These are phyloP conservation scores for Dipteronia dyeriana DNA, from an alignment of 345 rosid genomes.

Conservation along the genomic window DNA sequence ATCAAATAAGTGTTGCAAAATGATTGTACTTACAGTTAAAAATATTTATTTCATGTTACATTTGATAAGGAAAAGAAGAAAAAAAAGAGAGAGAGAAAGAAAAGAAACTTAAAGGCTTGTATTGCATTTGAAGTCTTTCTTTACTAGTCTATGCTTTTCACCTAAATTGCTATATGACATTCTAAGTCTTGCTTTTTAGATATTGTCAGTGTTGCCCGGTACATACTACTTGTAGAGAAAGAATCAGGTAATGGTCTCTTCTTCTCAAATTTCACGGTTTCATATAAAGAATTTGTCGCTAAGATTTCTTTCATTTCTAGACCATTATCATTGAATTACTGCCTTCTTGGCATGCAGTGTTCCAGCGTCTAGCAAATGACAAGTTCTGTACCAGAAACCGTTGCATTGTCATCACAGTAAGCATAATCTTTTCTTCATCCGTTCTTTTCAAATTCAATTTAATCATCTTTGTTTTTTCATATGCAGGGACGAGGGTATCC, in stretches of 20 bases:
- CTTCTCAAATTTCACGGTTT: constrained; percentile 5
- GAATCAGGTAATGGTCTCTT: constrained; percentile 62
- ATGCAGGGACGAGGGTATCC: constrained; percentile 93
- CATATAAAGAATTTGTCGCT: constrained; percentile 10
- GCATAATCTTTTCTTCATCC: constrained; percentile 18
- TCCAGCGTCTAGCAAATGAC: constrained; percentile 92
- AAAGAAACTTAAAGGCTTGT: too few species aligned
- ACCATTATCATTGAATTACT: constrained; percentile 12
- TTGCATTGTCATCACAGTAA: constrained; percentile 84
- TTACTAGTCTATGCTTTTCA: neutral
- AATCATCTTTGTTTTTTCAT: constrained; percentile 17
- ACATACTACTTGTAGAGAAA: constrained; percentile 90
- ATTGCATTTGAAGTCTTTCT: too few species aligned
- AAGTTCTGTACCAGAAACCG: constrained; percentile 69
- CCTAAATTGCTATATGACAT: neutral
- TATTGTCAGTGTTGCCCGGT: constrained; percentile 66
- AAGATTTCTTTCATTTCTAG: constrained; percentile 10
- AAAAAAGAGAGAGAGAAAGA: neutral
- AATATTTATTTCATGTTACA: neutral
- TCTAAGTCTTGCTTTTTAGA: constrained; percentile 43
- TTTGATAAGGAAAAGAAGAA: neutral
- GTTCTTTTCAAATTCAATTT: constrained; percentile 11
- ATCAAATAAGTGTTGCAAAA: neutral
- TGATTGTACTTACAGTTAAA: neutral
- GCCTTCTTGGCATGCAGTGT: constrained; percentile 48